These are phyloP conservation scores for Penicillium verhagenii DNA, from an alignment of 495 filamentous ascomycete genomes.

Conservation along the genomic window DNA sequence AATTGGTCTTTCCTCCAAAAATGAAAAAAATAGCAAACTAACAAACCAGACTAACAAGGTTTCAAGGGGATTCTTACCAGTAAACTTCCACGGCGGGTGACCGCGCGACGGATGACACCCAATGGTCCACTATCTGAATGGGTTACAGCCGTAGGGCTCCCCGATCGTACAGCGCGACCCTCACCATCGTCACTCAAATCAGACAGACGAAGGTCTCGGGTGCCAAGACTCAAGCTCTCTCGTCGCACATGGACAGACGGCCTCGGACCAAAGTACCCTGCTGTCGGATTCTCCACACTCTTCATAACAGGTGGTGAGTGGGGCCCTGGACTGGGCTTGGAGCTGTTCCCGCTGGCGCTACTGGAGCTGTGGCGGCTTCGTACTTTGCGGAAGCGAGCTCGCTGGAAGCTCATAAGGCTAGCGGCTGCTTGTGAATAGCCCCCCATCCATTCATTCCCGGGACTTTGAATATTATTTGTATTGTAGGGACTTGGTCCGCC, in stretches of 20 bases:
- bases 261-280: slow-evolving; percentile 45
- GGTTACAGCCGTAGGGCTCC: slow-evolving; percentile 36
- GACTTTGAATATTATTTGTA: slow-evolving; percentile 42
- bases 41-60: too few species aligned
- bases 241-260: slow-evolving; percentile 58
- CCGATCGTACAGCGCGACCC: slow-evolving; percentile 45
- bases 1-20: too few species aligned
- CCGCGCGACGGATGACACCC: slow-evolving; percentile 59
- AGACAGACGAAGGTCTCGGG: slow-evolving; percentile 81
- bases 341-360: slow-evolving; percentile 69
- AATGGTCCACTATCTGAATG: slow-evolving; percentile 44
- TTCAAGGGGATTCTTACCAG: too few species aligned
- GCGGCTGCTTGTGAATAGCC: slow-evolving; percentile 64
- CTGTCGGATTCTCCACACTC: slow-evolving; percentile 54
- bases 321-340: slow-evolving; percentile 63
- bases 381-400: slow-evolving; percentile 55
- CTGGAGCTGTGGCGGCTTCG: slow-evolving; percentile 65
- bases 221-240: slow-evolving; percentile 83
- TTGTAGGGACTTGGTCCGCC: slow-evolving; percentile 48
- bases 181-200: slow-evolving; percentile 80
- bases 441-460: slow-evolving; percentile 58
- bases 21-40: too few species aligned
- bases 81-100: slow-evolving; percentile 84
- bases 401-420: slow-evolving; percentile 74
- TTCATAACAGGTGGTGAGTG: slow-evolving; percentile 64